Evolutionary conservation across 1,139 yeast species (phyloP), one percentile per base, ranked within the genome.

Genomic region (Blastobotrys ciferrii): DNA sequence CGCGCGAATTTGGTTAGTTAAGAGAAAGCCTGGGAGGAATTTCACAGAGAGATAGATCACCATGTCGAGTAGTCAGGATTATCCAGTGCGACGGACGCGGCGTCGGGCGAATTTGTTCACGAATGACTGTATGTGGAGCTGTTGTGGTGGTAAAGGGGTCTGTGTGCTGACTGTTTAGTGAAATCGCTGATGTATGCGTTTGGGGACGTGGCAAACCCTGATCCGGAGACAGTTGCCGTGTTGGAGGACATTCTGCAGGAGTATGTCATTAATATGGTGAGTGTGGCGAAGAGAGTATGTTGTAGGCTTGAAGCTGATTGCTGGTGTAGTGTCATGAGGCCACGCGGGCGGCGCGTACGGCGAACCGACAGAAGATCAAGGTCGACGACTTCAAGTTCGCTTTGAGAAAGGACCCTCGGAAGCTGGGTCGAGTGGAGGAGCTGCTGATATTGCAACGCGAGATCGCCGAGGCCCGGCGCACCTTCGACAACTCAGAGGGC

Each of bases 341-440:
- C 0, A 71, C 80, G 2, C 70, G 78, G 12, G 76, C 75, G 48
- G 78, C 82, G 2, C 67, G 71, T 19, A 72, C 75, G 0, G 73
- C 77, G 15, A 82, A 83, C 41, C 74, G 95, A 43, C 79, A 79
- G 47, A 82, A 94, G 65, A 80, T 91, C 54, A 84, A 85, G 60
- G 83, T 89, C 47, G 96, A 88, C 53, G 98, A 91, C 64, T 81
- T 91, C 69, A 87, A 85, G 58, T 88, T 88, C 69, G 94, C 88
- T 0, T 70, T 91, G 50, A 73, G 96, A 41, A 80, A 83, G 56
- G 98, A 91, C 59, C 87, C 94, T 1, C 76, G 81, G 49, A 91
- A 89, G 63, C 75, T 88, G 44, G 94, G 95, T 11, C 78, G 98
- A 64, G 80, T 89, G 32, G 84, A 86, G 57, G 94, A 89, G 63